phyloP scores from a whole-genome alignment of 345 rosid species.

The Pugionium cornutum region DNA sequence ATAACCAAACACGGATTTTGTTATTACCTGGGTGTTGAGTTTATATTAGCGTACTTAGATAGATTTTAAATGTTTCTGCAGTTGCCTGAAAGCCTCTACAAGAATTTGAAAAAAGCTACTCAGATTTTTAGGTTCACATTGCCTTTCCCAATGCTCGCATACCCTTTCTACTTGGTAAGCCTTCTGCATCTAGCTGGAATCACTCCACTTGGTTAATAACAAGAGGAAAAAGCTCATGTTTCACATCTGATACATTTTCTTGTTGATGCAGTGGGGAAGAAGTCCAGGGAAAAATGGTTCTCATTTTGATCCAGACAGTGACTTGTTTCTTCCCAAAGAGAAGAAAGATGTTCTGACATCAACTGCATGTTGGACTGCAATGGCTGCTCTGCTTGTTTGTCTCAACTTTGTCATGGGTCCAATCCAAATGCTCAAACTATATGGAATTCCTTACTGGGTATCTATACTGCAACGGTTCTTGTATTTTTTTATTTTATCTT shows the following conservation, averaged over 20 bases:
- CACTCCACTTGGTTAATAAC: slow-evolving; percentile 11
- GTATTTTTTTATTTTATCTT: slow-evolving; percentile 1
- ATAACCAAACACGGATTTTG: neutral
- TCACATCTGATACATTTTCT: slow-evolving; percentile 2
- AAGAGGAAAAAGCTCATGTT: slow-evolving; percentile 14
- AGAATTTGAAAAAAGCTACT: slow-evolving; percentile 48
- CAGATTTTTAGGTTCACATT: slow-evolving; percentile 62
- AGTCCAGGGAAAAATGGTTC: slow-evolving; percentile 94
- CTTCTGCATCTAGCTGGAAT: neutral
- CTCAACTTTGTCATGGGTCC: slow-evolving; percentile 61
- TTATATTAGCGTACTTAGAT: too few relatives aligned
- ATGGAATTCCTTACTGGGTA: slow-evolving; percentile 75
- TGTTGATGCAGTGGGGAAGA: slow-evolving; percentile 60
- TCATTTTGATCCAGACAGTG: slow-evolving; percentile 77
- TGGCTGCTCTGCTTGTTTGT: slow-evolving; percentile 60
- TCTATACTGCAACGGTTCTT: neutral
- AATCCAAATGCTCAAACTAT: slow-evolving; percentile 65
- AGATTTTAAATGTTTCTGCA: slow-evolving; percentile 35
- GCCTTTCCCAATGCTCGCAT: slow-evolving; percentile 92
- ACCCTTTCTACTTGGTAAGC: slow-evolving; percentile 86
- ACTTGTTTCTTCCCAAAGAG: slow-evolving; percentile 72
- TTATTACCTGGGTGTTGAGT: neutral
- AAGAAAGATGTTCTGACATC: slow-evolving; percentile 68
- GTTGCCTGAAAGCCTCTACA: slow-evolving; percentile 76
- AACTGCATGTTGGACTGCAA: slow-evolving; percentile 71